Evolutionary conservation across 31 red algal genomes (phyloP).

Genomic region (Odonthalia washingtoniensis): DNA sequence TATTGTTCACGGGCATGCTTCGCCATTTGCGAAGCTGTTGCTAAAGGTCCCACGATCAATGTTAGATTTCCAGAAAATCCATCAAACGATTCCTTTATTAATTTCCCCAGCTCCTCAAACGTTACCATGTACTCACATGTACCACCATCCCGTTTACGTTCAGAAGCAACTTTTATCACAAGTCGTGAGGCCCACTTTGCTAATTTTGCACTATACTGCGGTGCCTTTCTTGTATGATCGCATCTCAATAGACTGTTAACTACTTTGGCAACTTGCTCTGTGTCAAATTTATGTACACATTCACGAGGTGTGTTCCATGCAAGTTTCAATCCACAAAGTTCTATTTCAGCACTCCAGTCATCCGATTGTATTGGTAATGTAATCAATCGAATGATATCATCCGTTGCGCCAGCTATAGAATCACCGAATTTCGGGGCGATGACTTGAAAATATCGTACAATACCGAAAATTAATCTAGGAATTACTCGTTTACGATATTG

Average conservation of each 20-base stretch:
- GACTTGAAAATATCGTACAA: conserved; percentile 54
- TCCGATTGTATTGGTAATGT: background rate
- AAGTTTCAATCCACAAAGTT: conserved; percentile 56
- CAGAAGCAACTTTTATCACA: too few species aligned
- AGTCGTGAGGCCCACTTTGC: conserved; percentile 58
- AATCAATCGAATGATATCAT: conserved; percentile 21
- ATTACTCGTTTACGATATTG: too few species aligned
- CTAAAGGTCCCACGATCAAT: conserved; percentile 44
- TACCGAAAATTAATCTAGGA: conserved; percentile 31
- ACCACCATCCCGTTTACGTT: too few species aligned
- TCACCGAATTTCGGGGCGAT: conserved; percentile 21
- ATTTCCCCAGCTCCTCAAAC: too few species aligned
- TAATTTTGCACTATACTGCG: conserved; percentile 26
- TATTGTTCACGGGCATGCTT: conserved; percentile 44
- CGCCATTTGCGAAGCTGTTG: conserved; percentile 62
- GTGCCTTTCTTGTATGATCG: conserved; percentile 7
- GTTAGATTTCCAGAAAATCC: conserved; percentile 50
- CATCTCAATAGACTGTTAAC: conserved; percentile 14
- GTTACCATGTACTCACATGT: too few species aligned
- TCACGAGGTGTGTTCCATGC: conserved; percentile 10
- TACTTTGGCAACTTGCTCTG: background rate
- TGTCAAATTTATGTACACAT: background rate
- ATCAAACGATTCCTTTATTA: conserved; percentile 27
- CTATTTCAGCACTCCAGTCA: conserved; percentile 54
- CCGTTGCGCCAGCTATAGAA: conserved; percentile 4